These are phyloP conservation scores for Wickerhamomyces hampshirensis DNA, from an alignment of 805 yeast species.

Conservation along the genomic window DNA sequence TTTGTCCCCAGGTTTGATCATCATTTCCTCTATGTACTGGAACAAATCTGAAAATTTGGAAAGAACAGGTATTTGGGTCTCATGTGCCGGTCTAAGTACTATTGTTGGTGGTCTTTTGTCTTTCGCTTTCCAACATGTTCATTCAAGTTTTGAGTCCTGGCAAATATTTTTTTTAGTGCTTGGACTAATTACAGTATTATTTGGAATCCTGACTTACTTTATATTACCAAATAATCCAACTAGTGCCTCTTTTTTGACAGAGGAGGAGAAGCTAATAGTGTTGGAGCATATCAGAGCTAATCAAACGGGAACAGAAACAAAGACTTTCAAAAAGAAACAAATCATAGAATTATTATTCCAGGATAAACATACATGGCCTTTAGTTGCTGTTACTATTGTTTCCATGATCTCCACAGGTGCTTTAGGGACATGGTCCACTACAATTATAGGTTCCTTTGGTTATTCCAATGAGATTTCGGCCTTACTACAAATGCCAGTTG, in stretches of 20 bases:
- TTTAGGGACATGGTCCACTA: slow-evolving; percentile 27
- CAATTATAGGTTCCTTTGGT: slow-evolving; percentile 43
- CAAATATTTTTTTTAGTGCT: slow-evolving; percentile 54
- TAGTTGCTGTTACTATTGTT: slow-evolving; percentile 37
- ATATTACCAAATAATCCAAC: slow-evolving; percentile 49
- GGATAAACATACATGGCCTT: slow-evolving; percentile 48
- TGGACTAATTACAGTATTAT: slow-evolving; percentile 47
- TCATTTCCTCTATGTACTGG: slow-evolving; percentile 61
- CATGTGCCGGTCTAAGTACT: slow-evolving; percentile 50
- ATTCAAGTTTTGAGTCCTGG: slow-evolving; percentile 46
- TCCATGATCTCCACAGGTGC: slow-evolving; percentile 51
- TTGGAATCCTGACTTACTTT: slow-evolving; percentile 41
- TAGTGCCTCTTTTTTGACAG: slow-evolving; percentile 30
- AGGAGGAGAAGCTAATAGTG: slow-evolving; percentile 36
- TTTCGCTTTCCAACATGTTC: slow-evolving; percentile 51
- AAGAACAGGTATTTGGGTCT: slow-evolving; percentile 52
- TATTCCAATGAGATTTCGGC: slow-evolving; percentile 38
- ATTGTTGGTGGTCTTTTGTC: slow-evolving; percentile 43
- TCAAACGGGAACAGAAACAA: slow-evolving; percentile 46
- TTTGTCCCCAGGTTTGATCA: slow-evolving; percentile 51
- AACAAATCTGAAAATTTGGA: slow-evolving; percentile 45
- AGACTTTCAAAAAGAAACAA: slow-evolving; percentile 36
- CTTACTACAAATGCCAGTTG: slow-evolving; percentile 52
- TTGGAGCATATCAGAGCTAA: slow-evolving; percentile 38
- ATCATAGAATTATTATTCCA: slow-evolving; percentile 36